Percentiles rank a stretch among this genome's conserved stretches.
phyloP scores from a whole-genome alignment of 345 rosid species.

The Durio zibethinus region DNA sequence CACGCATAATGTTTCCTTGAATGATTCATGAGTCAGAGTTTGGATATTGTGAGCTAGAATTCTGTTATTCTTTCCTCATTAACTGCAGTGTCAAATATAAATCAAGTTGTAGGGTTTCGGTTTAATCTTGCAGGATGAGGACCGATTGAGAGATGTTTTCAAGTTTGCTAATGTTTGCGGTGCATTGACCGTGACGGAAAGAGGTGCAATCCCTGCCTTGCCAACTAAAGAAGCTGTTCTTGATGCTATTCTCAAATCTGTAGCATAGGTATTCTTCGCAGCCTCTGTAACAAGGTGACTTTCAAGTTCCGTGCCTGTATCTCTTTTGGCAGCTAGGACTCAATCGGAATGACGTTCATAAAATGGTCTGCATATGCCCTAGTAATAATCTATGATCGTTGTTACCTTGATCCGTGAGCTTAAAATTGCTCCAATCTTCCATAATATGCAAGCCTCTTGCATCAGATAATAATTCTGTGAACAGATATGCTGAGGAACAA shows the following conservation, averaged over 20 bases:
- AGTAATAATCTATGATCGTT: neutral
- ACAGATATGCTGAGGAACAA: neutral
- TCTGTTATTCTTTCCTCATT: neutral
- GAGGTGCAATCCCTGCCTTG: constrained; percentile 95
- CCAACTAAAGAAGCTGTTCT: constrained; percentile 75
- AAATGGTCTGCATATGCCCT: neutral
- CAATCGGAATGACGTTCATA: neutral
- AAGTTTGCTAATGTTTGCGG: constrained; percentile 90
- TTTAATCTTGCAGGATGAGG: constrained; percentile 54
- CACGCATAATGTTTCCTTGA: neutral
- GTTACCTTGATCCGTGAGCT: neutral
- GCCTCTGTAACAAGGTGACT: neutral
- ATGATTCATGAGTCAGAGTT: neutral
- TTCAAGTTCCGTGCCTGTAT: neutral
- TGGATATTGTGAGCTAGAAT: neutral
- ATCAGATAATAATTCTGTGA: neutral
- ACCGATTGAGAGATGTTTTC: constrained; percentile 62
- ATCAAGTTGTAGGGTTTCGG: neutral
- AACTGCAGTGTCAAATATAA: neutral
- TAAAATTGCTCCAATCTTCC: too few species aligned
- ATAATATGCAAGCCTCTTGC: neutral
- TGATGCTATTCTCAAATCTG: constrained; percentile 42
- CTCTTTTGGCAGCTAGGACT: neutral
- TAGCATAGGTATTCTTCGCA: constrained; percentile 22
- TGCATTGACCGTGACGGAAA: constrained; percentile 78